These are phyloP conservation scores for Candida chauliodis DNA, from an alignment of 805 yeast species.

Conservation along the genomic window DNA sequence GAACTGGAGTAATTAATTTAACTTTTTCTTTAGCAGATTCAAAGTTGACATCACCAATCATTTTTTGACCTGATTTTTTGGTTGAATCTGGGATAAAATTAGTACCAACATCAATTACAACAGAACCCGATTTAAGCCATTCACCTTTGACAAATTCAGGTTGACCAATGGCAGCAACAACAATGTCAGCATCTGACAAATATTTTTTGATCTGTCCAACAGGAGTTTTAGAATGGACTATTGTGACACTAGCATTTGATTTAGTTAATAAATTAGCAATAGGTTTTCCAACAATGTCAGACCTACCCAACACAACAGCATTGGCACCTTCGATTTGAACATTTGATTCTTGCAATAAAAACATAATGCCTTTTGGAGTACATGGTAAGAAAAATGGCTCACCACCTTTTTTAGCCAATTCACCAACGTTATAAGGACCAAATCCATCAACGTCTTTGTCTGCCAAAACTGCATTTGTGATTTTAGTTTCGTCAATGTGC, in stretches of 20 bases:
- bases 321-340: slow-evolving; percentile 58
- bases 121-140: slow-evolving; percentile 66
- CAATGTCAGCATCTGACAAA: slow-evolving; percentile 66
- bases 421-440: slow-evolving; percentile 75
- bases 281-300: slow-evolving; percentile 84
- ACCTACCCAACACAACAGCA: slow-evolving; percentile 83
- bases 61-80: slow-evolving; percentile 63
- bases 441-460: slow-evolving; percentile 83
- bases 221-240: slow-evolving; percentile 65
- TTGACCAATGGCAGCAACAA: slow-evolving; percentile 73
- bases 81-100: slow-evolving; percentile 66
- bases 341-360: slow-evolving; percentile 55
- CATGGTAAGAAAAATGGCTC: slow-evolving; percentile 72
- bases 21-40: slow-evolving; percentile 53
- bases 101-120: slow-evolving; percentile 81
- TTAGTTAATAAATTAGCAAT: slow-evolving; percentile 67
- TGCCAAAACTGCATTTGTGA: slow-evolving; percentile 64
- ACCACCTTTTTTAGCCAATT: slow-evolving; percentile 70
- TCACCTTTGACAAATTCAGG: slow-evolving; percentile 70
- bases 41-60: slow-evolving; percentile 78
- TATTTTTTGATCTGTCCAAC: slow-evolving; percentile 45
- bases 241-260: slow-evolving; percentile 73
- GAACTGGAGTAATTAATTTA: slow-evolving; percentile 76
- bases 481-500: slow-evolving; percentile 62
- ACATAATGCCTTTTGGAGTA: slow-evolving; percentile 79